phyloP scores from a whole-genome alignment of 208 protist species.

The Hexamita inflata region DNA sequence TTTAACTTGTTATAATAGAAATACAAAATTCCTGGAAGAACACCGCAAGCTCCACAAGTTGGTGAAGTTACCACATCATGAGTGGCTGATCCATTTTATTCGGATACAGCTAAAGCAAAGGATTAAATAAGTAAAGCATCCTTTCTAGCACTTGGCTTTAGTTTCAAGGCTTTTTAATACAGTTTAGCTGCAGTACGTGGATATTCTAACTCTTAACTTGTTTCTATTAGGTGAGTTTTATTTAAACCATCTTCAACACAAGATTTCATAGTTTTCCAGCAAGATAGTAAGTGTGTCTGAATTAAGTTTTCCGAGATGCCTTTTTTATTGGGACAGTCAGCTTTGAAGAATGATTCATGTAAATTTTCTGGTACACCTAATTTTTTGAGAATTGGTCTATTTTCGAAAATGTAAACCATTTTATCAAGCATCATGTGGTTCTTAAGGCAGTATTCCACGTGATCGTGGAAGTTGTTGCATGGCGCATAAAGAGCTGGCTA shows the following conservation, averaged over 20 bases:
- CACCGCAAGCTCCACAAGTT: slow-evolving; percentile 47
- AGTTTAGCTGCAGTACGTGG: neutral
- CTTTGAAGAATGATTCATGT: too few species aligned
- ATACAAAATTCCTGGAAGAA: slow-evolving; percentile 45
- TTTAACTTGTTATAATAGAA: slow-evolving; percentile 31
- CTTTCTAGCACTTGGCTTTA: neutral
- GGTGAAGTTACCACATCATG: slow-evolving; percentile 50
- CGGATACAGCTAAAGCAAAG: slow-evolving; percentile 49
- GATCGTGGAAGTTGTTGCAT: too few species aligned
- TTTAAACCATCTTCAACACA: slow-evolving; percentile 11
- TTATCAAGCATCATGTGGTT: too few species aligned
- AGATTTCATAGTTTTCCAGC: slow-evolving; percentile 23
- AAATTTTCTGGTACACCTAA: too few species aligned
- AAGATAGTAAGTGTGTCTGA: too few species aligned
- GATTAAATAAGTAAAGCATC: neutral
- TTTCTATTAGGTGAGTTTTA: neutral
- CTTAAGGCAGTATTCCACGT: too few species aligned
- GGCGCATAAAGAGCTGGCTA: too few species aligned
- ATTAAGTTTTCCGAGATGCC: too few species aligned
- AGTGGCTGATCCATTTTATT: slow-evolving; percentile 47
- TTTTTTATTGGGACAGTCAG: too few species aligned
- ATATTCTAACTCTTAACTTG: neutral
- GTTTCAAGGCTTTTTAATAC: neutral
- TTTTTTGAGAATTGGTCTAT: too few species aligned
- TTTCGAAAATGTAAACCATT: too few species aligned